A percentile compares a stretch with the other conserved stretches of the same genome.
Evolutionary conservation across 2,329 filamentous ascomycete species (phyloP).

Genomic region (Colletotrichum chlorophyti): DNA sequence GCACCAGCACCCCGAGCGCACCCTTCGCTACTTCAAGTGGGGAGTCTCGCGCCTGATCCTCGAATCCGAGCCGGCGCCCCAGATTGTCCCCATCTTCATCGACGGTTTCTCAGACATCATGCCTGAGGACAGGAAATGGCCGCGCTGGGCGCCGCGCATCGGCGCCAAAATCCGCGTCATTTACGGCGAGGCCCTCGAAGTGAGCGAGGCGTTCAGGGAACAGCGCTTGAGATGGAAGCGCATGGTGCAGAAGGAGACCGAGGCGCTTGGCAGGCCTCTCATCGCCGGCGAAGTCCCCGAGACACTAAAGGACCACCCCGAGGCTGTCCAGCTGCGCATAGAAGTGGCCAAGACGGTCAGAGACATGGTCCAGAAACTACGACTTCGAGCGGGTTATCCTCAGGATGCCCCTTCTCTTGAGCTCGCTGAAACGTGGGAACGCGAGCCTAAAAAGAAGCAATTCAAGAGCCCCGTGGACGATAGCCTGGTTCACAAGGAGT

Average conservation of each 20-base stretch:
- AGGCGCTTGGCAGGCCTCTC: constrained; percentile 28
- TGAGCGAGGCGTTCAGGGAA: constrained; percentile 78
- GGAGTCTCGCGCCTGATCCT: constrained; percentile 90
- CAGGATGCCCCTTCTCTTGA: constrained; percentile 82
- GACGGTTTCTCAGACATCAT: constrained; percentile 89
- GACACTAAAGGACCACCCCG: constrained; percentile 70
- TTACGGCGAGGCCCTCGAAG: constrained; percentile 81
- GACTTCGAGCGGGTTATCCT: constrained; percentile 73
- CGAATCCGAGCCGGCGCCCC: constrained; percentile 85
- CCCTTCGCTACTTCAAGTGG: constrained; percentile 98
- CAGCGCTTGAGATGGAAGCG: constrained; percentile 77
- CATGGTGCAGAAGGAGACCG: constrained; percentile 60
- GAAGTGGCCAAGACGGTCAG: constrained; percentile 83
- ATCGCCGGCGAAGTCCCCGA: constrained; percentile 67
- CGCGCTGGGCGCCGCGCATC: constrained; percentile 79
- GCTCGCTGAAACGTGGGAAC: constrained; percentile 81
- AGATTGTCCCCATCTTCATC: constrained; percentile 92
- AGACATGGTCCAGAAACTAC: constrained; percentile 80
- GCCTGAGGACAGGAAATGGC: constrained; percentile 81
- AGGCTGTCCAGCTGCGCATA: constrained; percentile 74
- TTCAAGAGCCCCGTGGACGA: constrained; percentile 63
- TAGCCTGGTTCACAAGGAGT: constrained; percentile 47
- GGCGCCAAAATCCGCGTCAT: constrained; percentile 75
- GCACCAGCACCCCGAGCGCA: constrained; percentile 80
- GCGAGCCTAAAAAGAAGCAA: constrained; percentile 53